Evolutionary conservation across 2,329 filamentous ascomycete species (phyloP), one percentile per base, ranked within the genome.

Genomic region (Nigrospora sphaerica): DNA sequence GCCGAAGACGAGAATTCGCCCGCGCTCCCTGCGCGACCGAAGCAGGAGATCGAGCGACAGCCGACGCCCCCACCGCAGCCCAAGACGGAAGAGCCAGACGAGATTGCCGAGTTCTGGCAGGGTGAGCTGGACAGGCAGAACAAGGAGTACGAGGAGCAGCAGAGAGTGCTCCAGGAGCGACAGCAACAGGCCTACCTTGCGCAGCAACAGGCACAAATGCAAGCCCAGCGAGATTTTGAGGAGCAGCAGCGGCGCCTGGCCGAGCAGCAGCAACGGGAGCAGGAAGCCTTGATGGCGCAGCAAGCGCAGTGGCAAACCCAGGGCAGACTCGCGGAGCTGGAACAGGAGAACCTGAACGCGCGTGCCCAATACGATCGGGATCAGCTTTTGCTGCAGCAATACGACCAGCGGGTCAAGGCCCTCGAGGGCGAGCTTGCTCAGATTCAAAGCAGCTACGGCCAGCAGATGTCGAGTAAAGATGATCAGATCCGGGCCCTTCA

Each of bases 51-150:
- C 57, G 85, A 75, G 71, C 75, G 69, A 64, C 70, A 79, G 46
- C 83, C 87, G 2, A 83, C 85, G 1, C 86, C 89, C 2, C 80
- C 86, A 1, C 80, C 80, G 11, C 73, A 78, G 42, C 77, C 81
- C 7, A 83, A 83, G 56, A 71, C 80, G 0, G 83, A 90, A 4
- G 93, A 96, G 58, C 92, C 92, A 0, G 91, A 93, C 60, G 89
- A 95, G 42, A 97, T 98, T 61, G 88, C 88, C 44, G 93, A 98
- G 58, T 98, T 98, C 66, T 98, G 93, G 93, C 95, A 95, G 69
- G 88, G 82, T 56, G 91, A 97, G 65, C 80, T 95, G 51, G 86
- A 86, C 54, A 80, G 90, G 32, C 90, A 96, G 64, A 95, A 97
- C 64, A 83, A 90, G 55, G 90, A 95, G 63, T 98, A 95, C 60